Percentiles rank a stretch among this genome's conserved stretches.
phyloP scores from a whole-genome alignment of 2,329 filamentous ascomycete species.

The Trichocomaceae sp. region DNA sequence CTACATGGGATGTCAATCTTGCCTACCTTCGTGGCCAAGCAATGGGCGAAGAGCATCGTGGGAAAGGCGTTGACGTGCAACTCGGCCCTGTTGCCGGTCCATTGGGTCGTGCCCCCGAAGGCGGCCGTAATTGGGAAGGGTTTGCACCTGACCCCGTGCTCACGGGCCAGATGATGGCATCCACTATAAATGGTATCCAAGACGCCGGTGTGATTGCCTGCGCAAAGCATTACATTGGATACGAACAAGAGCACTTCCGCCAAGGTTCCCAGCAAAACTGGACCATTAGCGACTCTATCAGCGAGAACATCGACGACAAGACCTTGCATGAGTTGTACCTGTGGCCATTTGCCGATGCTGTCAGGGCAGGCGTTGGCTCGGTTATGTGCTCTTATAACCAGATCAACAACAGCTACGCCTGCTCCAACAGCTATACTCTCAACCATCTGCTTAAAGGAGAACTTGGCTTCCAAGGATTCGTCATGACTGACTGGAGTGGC shows the following conservation, averaged over 20 bases:
- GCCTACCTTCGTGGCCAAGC: constrained; percentile 62
- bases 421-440: constrained; percentile 56
- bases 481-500: constrained; percentile 68
- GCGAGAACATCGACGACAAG: constrained; percentile 57
- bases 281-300: constrained; percentile 56
- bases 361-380: constrained; percentile 57
- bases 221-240: constrained; percentile 68
- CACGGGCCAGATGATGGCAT: constrained; percentile 63
- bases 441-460: constrained; percentile 62
- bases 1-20: constrained; percentile 71
- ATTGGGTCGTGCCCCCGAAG: constrained; percentile 60
- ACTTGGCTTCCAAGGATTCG: constrained; percentile 68
- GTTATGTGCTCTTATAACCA: constrained; percentile 71
- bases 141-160: constrained; percentile 69
- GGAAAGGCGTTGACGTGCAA: constrained; percentile 67
- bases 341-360: constrained; percentile 63
- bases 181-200: constrained; percentile 74
- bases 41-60: constrained; percentile 69
- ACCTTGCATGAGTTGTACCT: constrained; percentile 59
- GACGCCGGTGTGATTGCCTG: constrained; percentile 75
- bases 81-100: constrained; percentile 73
- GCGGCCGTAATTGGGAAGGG: constrained; percentile 62
- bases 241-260: constrained; percentile 70
- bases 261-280: constrained; percentile 54
- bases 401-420: constrained; percentile 62